Percentiles rank a stretch among this genome's conserved stretches.
Conservation (phyloP, 2,329 filamentous ascomycete genomes). For the Penicillium sp. region DNA sequence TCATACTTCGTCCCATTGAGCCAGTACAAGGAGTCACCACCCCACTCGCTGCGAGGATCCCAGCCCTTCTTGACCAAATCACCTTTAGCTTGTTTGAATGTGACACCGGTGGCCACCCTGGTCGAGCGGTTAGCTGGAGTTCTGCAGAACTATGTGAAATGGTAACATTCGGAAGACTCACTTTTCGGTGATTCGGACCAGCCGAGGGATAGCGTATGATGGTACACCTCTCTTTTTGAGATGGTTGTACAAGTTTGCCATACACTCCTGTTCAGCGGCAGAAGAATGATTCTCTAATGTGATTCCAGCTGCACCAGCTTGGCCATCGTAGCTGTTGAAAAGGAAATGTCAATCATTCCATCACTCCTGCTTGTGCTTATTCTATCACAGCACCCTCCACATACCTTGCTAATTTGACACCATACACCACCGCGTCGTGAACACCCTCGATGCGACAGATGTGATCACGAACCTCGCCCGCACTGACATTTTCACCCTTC, state of each 20-base stretch:
- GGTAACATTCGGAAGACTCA: constrained; percentile 19
- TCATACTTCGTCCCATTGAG: constrained; percentile 38
- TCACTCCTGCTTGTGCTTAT: constrained; percentile 8
- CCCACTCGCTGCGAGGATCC: constrained; percentile 29
- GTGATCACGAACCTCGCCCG: constrained; percentile 42
- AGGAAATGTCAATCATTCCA: neutral
- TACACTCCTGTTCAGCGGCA: constrained; percentile 30
- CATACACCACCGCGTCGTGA: constrained; percentile 42
- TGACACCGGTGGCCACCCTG: constrained; percentile 43
- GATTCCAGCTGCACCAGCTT: constrained; percentile 44
- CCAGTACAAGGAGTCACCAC: constrained; percentile 41
- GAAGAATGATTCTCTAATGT: constrained; percentile 34
- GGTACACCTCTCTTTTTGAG: constrained; percentile 43
- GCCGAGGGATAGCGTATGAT: constrained; percentile 42
- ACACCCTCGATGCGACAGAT: constrained; percentile 38
- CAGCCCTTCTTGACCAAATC: constrained; percentile 41
- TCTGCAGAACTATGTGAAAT: neutral
- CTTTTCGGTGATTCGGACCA: constrained; percentile 45
- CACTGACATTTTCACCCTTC: constrained; percentile 45
- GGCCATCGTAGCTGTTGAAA: constrained; percentile 39
- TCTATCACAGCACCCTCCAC: no score
- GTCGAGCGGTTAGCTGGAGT: neutral
- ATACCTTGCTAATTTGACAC: constrained; percentile 37
- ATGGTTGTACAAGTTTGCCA: constrained; percentile 31
- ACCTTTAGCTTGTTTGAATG: constrained; percentile 47